phyloP scores from a whole-genome alignment of 2,329 filamentous ascomycete species.

The Tolypocladium pustulatum region DNA sequence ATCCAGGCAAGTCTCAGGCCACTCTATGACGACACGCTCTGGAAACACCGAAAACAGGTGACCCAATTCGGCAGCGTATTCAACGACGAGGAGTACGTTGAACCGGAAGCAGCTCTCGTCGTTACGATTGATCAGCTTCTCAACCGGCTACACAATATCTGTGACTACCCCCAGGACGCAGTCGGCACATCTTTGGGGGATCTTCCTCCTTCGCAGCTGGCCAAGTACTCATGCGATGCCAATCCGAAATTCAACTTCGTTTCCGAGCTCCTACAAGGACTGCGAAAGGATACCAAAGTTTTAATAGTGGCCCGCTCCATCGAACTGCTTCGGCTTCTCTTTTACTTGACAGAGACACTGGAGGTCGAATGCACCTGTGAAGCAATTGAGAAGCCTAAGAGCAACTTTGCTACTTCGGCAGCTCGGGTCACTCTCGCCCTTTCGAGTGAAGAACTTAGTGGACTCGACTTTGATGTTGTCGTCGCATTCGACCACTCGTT shows the following conservation, averaged over 20 bases:
- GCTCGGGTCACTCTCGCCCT: slow-evolving; percentile 32
- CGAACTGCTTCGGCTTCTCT: slow-evolving; percentile 40
- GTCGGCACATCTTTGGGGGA: slow-evolving; percentile 29
- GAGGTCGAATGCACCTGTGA: slow-evolving; percentile 23
- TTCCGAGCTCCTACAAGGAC: slow-evolving; percentile 38
- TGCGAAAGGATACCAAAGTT: slow-evolving; percentile 35
- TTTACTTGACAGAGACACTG: slow-evolving; percentile 33
- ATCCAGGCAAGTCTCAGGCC: slow-evolving; percentile 42
- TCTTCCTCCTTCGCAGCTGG: slow-evolving; percentile 29
- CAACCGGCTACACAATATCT: slow-evolving; percentile 38
- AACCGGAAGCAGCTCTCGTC: slow-evolving; percentile 28
- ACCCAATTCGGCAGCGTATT: slow-evolving; percentile 34
- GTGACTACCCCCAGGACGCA: slow-evolving; percentile 45
- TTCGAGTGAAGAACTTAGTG: slow-evolving; percentile 25
- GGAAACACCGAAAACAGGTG: slow-evolving; percentile 31
- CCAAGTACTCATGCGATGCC: slow-evolving; percentile 43
- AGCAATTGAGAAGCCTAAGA: slow-evolving; percentile 15
- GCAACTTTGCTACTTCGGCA: slow-evolving; percentile 19
- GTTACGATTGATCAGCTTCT: slow-evolving; percentile 41
- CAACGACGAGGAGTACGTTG: slow-evolving; percentile 23
- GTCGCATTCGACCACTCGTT: slow-evolving; percentile 45
- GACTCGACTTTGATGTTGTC: slow-evolving; percentile 35
- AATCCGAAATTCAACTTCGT: slow-evolving; percentile 53
- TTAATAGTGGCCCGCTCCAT: slow-evolving; percentile 42
- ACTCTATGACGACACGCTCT: slow-evolving; percentile 39